Percentiles rank a stretch among this genome's conserved stretches.
phyloP scores from a whole-genome alignment of 2,329 filamentous ascomycete species.

The Verticillium isaacii region DNA sequence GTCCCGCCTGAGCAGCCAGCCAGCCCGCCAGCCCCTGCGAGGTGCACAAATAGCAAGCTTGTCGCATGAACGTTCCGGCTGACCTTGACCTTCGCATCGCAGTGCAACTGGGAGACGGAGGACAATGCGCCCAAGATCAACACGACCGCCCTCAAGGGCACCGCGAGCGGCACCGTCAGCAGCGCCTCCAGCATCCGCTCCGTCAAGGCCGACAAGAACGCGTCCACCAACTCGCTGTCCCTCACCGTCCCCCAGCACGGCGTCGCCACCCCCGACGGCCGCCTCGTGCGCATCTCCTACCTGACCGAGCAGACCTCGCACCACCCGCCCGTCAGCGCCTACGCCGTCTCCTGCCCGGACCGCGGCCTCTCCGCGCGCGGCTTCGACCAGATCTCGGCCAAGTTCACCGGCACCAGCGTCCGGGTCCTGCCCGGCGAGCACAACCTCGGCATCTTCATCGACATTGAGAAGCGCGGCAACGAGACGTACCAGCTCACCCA shows the following conservation, averaged over 20 bases:
- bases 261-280: slow-evolving; percentile 37
- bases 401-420: slow-evolving; percentile 94
- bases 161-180: slow-evolving; percentile 30
- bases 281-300: slow-evolving; percentile 77
- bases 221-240: slow-evolving; percentile 37
- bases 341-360: slow-evolving; percentile 87
- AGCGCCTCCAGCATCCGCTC: slow-evolving; percentile 45
- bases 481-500: slow-evolving; percentile 96
- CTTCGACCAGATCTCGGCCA: slow-evolving; percentile 94
- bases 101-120: slow-evolving; percentile 95
- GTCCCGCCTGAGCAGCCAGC: slow-evolving; percentile 22
- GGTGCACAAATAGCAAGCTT: background rate
- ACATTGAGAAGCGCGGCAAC: slow-evolving; percentile 69
- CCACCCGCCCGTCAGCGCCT: slow-evolving; percentile 94
- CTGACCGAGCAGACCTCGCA: slow-evolving; percentile 97
- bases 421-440: slow-evolving; percentile 88
- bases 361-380: slow-evolving; percentile 83
- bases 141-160: slow-evolving; percentile 36
- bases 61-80: slow-evolving; percentile 9
- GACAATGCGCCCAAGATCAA: slow-evolving; percentile 66
- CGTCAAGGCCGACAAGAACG: slow-evolving; percentile 33
- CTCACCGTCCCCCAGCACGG: slow-evolving; percentile 46
- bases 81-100: slow-evolving; percentile 12
- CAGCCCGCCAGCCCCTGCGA: background rate
- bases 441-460: slow-evolving; percentile 95